phyloP scores from a whole-genome alignment of 2,329 filamentous ascomycete species.

The Chaetomium sp. region DNA sequence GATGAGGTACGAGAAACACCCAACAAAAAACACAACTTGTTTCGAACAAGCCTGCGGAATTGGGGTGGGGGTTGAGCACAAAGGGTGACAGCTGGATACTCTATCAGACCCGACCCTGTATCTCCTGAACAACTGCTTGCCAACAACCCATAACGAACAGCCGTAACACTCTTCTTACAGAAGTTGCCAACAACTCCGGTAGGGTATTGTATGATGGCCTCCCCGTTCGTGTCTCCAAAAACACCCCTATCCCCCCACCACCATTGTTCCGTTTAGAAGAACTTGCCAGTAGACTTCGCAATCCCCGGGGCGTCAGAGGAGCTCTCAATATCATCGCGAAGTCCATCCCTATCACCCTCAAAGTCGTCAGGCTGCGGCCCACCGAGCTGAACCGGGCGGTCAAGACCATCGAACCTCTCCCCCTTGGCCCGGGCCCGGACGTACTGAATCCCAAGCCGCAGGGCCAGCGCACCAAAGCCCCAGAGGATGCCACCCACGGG shows the following conservation, averaged over 20 bases:
- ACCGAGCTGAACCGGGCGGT: slow-evolving; percentile 50
- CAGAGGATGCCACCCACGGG: slow-evolving; percentile 75
- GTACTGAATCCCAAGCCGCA: slow-evolving; percentile 63
- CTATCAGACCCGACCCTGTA: not conserved
- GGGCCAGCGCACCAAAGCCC: slow-evolving; percentile 63
- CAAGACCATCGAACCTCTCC: slow-evolving; percentile 66
- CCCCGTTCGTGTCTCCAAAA: not conserved
- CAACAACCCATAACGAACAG: not conserved
- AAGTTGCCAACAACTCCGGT: not conserved
- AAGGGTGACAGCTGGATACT: not conserved
- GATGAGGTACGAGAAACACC: not conserved
- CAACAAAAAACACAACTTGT: not conserved
- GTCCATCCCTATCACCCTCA: not conserved
- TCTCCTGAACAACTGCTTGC: not conserved
- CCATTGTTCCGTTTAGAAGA: slow-evolving; percentile 47
- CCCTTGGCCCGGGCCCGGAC: slow-evolving; percentile 59
- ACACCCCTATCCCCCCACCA: not conserved
- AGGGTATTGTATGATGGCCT: not conserved
- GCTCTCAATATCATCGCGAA: slow-evolving; percentile 20
- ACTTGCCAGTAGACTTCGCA: slow-evolving; percentile 52
- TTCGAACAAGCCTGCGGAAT: not conserved
- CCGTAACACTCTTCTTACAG: not conserved
- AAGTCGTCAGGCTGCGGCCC: slow-evolving; percentile 18
- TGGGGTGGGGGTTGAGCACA: not conserved
- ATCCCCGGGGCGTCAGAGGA: slow-evolving; percentile 29